Evolutionary conservation across 371 early-diverging fungal species (phyloP).

Genomic region (Amoeboaphelidium occidentale): DNA sequence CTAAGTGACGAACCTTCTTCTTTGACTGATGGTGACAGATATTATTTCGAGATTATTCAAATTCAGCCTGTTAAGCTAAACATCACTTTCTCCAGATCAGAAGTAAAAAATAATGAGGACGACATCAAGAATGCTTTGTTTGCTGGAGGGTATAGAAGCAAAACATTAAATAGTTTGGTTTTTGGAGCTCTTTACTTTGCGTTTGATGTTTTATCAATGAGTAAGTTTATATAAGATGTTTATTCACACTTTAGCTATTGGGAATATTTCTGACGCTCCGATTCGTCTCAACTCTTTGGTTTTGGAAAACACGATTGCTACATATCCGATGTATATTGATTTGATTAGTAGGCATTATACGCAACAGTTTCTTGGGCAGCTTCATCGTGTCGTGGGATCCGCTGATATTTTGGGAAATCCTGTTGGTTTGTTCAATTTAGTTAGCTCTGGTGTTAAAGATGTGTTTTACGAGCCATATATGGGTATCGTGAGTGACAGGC

Average conservation of each 20-base stretch:
- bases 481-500: constrained; percentile 81
- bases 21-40: constrained; percentile 28
- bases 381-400: constrained; percentile 75
- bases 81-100: constrained; percentile 72
- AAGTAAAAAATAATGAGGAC: constrained; percentile 31
- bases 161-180: no score
- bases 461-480: constrained; percentile 89
- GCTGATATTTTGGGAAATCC: constrained; percentile 96
- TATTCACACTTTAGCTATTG: constrained; percentile 47
- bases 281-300: constrained; percentile 69
- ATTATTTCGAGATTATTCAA: constrained; percentile 83
- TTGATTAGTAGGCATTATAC: constrained; percentile 59
- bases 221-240: neutral
- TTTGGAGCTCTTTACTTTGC: constrained; percentile 24
- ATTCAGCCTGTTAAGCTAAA: constrained; percentile 84
- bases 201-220: constrained; percentile 72
- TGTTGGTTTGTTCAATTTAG: constrained; percentile 78
- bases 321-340: constrained; percentile 43
- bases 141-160: no score
- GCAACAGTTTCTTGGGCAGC: constrained; percentile 66
- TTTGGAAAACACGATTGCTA: constrained; percentile 62
- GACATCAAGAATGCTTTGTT: constrained; percentile 8
- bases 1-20: neutral
- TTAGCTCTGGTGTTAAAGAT: constrained; percentile 81
- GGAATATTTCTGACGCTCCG: constrained; percentile 80